Percentiles rank a stretch among this genome's conserved stretches.
Evolutionary conservation across 2,329 filamentous ascomycete genomes (phyloP).

Genomic region (Trichoderma sp.): DNA sequence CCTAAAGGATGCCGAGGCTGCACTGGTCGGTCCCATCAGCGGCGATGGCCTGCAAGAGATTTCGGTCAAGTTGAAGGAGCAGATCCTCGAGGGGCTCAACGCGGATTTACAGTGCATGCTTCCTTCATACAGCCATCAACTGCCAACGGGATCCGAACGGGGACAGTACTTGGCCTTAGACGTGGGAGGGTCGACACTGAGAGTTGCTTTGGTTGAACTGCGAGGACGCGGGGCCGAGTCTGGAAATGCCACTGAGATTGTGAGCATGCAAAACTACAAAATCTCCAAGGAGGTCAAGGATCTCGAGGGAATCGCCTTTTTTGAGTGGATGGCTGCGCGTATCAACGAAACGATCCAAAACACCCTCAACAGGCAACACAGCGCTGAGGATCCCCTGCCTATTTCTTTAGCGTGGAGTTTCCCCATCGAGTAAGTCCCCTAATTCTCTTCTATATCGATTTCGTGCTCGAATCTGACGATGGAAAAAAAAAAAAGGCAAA

Average conservation of each 20-base stretch:
- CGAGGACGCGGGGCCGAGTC: conserved; percentile 41
- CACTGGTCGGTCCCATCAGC: conserved; percentile 48
- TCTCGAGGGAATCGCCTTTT: conserved; percentile 58
- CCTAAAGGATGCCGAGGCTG: conserved; percentile 52
- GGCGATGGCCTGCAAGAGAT: conserved; percentile 45
- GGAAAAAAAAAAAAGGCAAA: conserved; percentile 49
- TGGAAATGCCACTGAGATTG: conserved; percentile 47
- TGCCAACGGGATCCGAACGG: conserved; percentile 57
- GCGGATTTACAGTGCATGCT: conserved; percentile 59
- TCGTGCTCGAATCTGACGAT: not conserved
- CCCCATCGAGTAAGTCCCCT: conserved; percentile 60
- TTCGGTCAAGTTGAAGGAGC: conserved; percentile 48
- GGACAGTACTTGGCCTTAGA: conserved; percentile 62
- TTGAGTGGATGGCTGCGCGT: conserved; percentile 64
- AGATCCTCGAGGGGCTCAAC: conserved; percentile 53
- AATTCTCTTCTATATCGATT: too few relatives aligned
- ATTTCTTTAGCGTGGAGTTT: conserved; percentile 68
- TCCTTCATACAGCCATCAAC: conserved; percentile 62
- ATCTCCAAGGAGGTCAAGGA: conserved; percentile 55
- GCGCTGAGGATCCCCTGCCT: conserved; percentile 45
- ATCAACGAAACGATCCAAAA: conserved; percentile 55
- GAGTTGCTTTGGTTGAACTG: conserved; percentile 62
- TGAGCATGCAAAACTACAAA: conserved; percentile 53
- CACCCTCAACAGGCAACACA: conserved; percentile 38
- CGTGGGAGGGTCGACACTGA: conserved; percentile 66